Base-by-base conservation (phyloP, 495 filamentous ascomycete genomes). In the Hypoxylon fuscum region DNA sequence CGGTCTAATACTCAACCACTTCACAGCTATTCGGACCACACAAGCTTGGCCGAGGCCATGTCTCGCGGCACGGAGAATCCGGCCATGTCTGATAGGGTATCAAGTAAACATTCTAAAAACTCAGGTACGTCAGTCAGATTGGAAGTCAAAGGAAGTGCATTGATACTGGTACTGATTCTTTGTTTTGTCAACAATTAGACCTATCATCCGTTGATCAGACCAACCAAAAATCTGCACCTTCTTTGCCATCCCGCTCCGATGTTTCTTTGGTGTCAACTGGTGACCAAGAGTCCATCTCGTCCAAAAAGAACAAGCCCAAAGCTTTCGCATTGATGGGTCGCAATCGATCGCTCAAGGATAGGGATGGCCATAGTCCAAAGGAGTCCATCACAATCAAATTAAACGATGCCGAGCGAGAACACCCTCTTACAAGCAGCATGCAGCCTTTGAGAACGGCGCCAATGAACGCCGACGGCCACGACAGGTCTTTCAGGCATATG, bases 271-370 rank as follows among this genome's bases (percentile, higher is more conserved):
- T 71, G 32, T 75, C 76, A 6, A 68, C 76, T 8, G 41, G 50
- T 29, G 77, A 81, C 27, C 63, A 79, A 61, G 77, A 82, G 20
- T 22, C 46, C 41, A 53, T 44, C 20, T 59, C 72, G 14, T 59
- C 64, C 7, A 81, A 75, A 68, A 81, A 76, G 66, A 69, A 66
- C 56, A 85, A 84, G 48, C 81, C 83, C 1, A 85, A 84, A 35
- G 77, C 81, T 12, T 85, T 85, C 57, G 74, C 82, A 21, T 77
- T 92, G 18, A 74, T 93, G 14, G 81, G 81, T 25, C 86, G 90
- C 34, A 87, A 87, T 22, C 87, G 84, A 48, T 92, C 90, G 8
- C 84, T 88, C 52, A 86, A 88, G 40, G 80, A 84, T 55, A 79
- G 78, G 47, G 76, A 81, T 34, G 68, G 68, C 47, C 55, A 55